Percentiles rank a stretch among this genome's conserved stretches.
Conservation (phyloP, 176 grass and related monocot species). For the Triticum turgidum region DNA sequence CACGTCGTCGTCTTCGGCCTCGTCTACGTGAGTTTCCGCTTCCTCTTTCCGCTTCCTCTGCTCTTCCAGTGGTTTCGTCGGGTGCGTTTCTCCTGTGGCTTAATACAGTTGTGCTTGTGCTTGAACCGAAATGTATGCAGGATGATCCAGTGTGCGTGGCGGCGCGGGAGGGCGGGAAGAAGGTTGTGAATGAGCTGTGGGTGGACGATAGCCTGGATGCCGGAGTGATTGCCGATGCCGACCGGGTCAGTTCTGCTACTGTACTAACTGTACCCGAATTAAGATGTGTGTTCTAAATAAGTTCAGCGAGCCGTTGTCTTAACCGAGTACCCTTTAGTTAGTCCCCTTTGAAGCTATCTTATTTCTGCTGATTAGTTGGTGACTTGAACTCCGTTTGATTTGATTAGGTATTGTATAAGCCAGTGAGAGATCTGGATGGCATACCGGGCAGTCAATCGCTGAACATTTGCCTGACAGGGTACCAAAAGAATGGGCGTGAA, state of each 20-base stretch:
- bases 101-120: not conserved
- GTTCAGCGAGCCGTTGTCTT: not conserved
- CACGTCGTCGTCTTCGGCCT: slow-evolving; percentile 61
- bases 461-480: slow-evolving; percentile 83
- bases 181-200: slow-evolving; percentile 76
- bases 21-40: slow-evolving; percentile 49
- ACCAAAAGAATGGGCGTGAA: slow-evolving; percentile 69
- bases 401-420: slow-evolving; percentile 53
- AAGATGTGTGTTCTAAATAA: not conserved
- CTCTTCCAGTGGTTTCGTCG: not conserved
- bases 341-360: not conserved
- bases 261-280: not conserved
- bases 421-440: slow-evolving; percentile 68
- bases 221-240: slow-evolving; percentile 49
- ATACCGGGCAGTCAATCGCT: slow-evolving; percentile 70
- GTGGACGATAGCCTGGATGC: slow-evolving; percentile 63
- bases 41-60: too few species aligned
- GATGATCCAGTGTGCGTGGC: slow-evolving; percentile 70
- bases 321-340: not conserved
- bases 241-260: slow-evolving; percentile 41
- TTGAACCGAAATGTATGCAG: slow-evolving; percentile 21
- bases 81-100: not conserved
- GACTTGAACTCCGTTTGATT: not conserved
- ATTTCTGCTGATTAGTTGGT: not conserved
- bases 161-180: slow-evolving; percentile 59